These are phyloP conservation scores for Cercospora sojina DNA, from an alignment of 2,329 filamentous ascomycete genomes.

Conservation along the genomic window DNA sequence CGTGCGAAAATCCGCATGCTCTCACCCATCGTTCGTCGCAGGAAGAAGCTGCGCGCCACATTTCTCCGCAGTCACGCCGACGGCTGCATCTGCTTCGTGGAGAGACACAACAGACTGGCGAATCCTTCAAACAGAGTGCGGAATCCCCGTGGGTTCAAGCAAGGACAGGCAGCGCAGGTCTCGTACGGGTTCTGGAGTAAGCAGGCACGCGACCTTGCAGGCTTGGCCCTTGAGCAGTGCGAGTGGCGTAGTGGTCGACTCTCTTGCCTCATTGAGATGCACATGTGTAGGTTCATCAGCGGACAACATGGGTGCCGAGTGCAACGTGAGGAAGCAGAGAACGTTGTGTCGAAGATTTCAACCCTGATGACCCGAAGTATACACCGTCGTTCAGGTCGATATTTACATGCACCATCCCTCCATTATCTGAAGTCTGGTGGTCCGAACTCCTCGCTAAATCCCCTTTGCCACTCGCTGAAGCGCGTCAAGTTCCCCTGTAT, in stretches of 20 bases:
- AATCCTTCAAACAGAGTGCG: neutral
- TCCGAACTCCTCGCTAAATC: neutral
- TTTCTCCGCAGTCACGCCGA: constrained; percentile 1
- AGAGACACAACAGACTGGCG: neutral
- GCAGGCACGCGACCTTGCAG: neutral
- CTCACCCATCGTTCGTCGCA: neutral
- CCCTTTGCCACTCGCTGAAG: neutral
- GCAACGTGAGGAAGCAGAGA: neutral
- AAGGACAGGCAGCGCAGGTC: neutral
- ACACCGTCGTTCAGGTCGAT: neutral
- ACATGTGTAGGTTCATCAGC: neutral
- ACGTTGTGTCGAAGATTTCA: neutral
- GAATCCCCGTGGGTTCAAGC: neutral
- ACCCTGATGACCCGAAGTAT: neutral
- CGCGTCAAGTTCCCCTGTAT: neutral
- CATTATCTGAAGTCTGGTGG: neutral
- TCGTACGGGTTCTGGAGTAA: neutral
- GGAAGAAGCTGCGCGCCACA: constrained; percentile 4
- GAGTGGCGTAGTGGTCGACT: neutral
- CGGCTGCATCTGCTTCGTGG: neutral
- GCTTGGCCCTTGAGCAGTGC: neutral
- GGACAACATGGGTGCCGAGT: neutral
- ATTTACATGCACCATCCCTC: neutral
- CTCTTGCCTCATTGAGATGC: neutral
- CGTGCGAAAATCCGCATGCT: neutral